phyloP scores from a whole-genome alignment of 2,329 filamentous ascomycete species.

The Monilinia aucupariae region DNA sequence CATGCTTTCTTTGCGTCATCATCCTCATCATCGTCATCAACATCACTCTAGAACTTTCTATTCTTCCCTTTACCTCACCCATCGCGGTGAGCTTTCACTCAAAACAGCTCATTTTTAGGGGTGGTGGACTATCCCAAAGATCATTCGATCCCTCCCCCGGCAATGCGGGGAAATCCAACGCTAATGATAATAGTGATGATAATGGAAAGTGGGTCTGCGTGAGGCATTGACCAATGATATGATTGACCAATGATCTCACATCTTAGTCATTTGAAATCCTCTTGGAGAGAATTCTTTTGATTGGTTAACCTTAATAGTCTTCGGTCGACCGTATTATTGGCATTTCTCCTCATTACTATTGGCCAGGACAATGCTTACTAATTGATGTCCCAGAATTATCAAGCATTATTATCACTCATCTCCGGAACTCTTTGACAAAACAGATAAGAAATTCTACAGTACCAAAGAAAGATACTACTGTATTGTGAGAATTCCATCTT shows the following conservation, averaged over 20 bases:
- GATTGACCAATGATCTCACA: background rate
- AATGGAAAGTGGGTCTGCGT: background rate
- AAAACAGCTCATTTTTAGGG: background rate
- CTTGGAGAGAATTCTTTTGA: background rate
- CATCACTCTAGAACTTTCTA: background rate
- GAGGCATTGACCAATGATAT: too few relatives aligned
- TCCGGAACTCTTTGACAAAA: background rate
- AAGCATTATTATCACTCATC: background rate
- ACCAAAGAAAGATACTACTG: background rate
- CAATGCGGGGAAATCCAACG: conserved; percentile 5
- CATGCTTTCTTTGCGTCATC: background rate
- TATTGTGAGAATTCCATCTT: conserved; percentile 2
- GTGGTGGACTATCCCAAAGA: background rate
- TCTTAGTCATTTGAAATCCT: too few relatives aligned
- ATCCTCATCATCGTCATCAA: too few relatives aligned
- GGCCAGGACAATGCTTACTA: background rate
- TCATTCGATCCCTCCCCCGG: conserved; percentile 1
- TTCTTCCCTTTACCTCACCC: background rate
- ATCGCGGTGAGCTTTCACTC: background rate
- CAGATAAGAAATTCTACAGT: conserved; percentile 9
- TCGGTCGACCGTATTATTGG: background rate
- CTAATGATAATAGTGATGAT: background rate
- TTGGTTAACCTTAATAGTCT: background rate
- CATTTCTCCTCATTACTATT: background rate
- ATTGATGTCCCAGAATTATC: conserved; percentile 16